Evolutionary conservation across 139 green algal species (phyloP).

Genomic region (Chlamydomonas sp.): DNA sequence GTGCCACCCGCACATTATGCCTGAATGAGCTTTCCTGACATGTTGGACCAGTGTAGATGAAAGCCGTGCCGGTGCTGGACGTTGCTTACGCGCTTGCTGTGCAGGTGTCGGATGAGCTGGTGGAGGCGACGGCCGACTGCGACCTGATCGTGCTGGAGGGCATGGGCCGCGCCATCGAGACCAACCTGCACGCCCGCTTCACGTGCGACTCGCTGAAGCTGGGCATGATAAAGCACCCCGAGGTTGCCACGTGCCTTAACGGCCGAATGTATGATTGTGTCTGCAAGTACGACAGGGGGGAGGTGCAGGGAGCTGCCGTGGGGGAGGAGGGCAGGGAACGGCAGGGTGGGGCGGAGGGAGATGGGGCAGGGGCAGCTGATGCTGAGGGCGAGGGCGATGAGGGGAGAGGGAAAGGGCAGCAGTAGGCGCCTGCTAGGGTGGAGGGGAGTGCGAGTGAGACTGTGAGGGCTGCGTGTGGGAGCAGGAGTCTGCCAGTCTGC

Average conservation of each 20-base stretch:
- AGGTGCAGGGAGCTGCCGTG: not conserved
- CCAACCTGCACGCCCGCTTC: slow-evolving; percentile 86
- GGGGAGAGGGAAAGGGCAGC: too few species aligned
- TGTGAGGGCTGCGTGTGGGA: too few species aligned
- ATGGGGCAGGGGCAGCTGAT: too few species aligned
- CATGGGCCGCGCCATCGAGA: slow-evolving; percentile 94
- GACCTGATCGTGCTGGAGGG: slow-evolving; percentile 94
- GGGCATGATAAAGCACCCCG: slow-evolving; percentile 61
- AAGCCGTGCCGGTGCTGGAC: not conserved
- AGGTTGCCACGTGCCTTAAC: slow-evolving; percentile 78
- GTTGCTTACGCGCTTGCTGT: not conserved
- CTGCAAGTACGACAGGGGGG: slow-evolving; percentile 39
- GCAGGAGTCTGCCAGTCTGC: too few species aligned
- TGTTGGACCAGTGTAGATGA: not conserved
- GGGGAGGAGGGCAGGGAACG: not conserved
- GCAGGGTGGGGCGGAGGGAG: not conserved
- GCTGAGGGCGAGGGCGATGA: too few species aligned
- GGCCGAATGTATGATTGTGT: slow-evolving; percentile 89
- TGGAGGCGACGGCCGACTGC: slow-evolving; percentile 71
- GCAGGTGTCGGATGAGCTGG: slow-evolving; percentile 78
- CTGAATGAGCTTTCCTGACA: not conserved
- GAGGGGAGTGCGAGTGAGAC: too few species aligned
- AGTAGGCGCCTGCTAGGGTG: too few species aligned
- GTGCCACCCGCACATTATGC: too few species aligned
- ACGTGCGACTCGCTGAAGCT: slow-evolving; percentile 71